These are phyloP conservation scores for Penicillium paneum DNA, from an alignment of 2,329 filamentous ascomycete genomes.

Conservation along the genomic window DNA sequence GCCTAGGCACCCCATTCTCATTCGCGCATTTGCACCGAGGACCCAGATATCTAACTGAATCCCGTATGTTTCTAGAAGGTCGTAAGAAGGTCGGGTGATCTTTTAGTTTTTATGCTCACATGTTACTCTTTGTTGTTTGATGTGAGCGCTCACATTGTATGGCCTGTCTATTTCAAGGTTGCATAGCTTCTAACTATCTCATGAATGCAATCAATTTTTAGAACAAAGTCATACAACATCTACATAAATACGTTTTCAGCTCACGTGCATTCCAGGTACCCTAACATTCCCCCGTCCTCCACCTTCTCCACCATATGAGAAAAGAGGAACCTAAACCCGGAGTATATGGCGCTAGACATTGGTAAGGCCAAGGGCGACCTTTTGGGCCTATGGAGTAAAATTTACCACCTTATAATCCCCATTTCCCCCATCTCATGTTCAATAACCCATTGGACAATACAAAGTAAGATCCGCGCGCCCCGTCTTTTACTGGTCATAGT, in stretches of 20 bases:
- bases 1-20: constrained; percentile 16
- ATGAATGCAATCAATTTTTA: background rate
- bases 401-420: constrained; percentile 20
- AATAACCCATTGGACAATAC: constrained; percentile 24
- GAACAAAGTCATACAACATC: no score
- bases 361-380: background rate
- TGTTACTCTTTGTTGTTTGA: constrained; percentile 1
- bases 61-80: constrained; percentile 25
- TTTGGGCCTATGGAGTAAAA: constrained; percentile 25
- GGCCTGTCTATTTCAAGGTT: background rate
- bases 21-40: constrained; percentile 9
- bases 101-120: background rate
- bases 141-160: background rate
- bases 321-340: constrained; percentile 20
- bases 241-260: constrained; percentile 1
- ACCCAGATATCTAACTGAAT: constrained; percentile 14
- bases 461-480: constrained; percentile 31
- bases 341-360: constrained; percentile 16
- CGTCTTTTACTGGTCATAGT: constrained; percentile 18
- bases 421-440: background rate
- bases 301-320: constrained; percentile 24
- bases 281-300: constrained; percentile 17
- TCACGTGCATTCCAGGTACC: constrained; percentile 18
- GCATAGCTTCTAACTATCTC: constrained; percentile 7
- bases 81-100: constrained; percentile 19